Evolutionary conservation across 2,329 filamentous ascomycete species (phyloP).

Genomic region (Didymella sp.): DNA sequence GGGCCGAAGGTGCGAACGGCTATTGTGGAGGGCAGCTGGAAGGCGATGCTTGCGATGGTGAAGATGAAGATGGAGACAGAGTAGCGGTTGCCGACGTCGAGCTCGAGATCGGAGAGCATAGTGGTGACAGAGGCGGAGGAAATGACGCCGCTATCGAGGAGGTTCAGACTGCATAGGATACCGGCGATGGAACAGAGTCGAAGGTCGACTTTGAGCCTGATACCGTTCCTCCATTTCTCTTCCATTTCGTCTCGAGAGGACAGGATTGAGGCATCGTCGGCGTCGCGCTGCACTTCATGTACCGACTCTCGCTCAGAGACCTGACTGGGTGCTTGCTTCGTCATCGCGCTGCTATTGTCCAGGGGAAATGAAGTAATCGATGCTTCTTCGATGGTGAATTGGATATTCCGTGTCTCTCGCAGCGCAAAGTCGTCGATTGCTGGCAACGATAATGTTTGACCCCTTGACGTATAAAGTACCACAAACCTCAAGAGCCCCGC

Average conservation of each 20-base stretch:
- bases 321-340: conserved; percentile 26
- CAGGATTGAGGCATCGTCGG: conserved; percentile 14
- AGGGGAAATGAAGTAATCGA: too few species aligned
- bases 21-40: conserved; percentile 72
- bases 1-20: conserved; percentile 71
- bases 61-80: conserved; percentile 77
- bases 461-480: too few species aligned
- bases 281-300: conserved; percentile 25
- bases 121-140: conserved; percentile 73
- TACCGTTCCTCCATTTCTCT: conserved; percentile 52
- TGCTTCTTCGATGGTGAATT: background rate
- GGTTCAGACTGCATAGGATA: conserved; percentile 72
- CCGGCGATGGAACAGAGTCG: conserved; percentile 74
- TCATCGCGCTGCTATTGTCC: conserved; percentile 24
- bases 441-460: background rate
- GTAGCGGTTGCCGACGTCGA: conserved; percentile 69
- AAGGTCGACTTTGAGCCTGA: conserved; percentile 70
- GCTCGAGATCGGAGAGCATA: conserved; percentile 68
- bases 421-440: background rate
- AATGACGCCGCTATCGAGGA: conserved; percentile 74
- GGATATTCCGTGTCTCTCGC: background rate
- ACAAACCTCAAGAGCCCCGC: conserved; percentile 1
- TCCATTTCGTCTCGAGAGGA: conserved; percentile 26
- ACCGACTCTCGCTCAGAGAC: conserved; percentile 22
- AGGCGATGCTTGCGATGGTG: conserved; percentile 70